Base-by-base conservation (phyloP, 2,329 filamentous ascomycete species). In the Arthrobotrys iridis region DNA sequence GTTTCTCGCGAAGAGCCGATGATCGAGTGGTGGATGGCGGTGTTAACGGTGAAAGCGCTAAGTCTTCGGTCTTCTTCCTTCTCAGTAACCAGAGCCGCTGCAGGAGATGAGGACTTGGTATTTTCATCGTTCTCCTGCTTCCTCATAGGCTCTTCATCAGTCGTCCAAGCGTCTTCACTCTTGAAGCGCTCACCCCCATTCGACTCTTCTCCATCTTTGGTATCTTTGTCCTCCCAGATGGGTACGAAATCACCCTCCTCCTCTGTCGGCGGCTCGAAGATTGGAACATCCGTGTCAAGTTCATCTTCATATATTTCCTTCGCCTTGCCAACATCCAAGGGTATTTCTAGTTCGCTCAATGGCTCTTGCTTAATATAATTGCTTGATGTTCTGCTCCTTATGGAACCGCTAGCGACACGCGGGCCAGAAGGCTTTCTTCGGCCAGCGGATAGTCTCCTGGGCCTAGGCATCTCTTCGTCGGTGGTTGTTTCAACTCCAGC, bases 141-240 rank as follows among this genome's bases (percentile, higher is more conserved):
- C 22, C 48, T 40, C 13, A 45, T 30, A 26, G 58, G 26, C 20
- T 76, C 71, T 3, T 76, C 71, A 22, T 76, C 71, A 0, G 71
- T 76, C 4, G 50, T 55, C 71, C 71, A 76, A n/a, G 63, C 59
- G 15, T 76, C 71, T 40, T 76, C 71, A 6, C 71, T 76, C 2
- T 37, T 50, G 28, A 59, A 70, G 20, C 59, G 22, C 26, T 63
- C 20, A n/a, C 7, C 46, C 3, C 43, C 43, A 8, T 63, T 68
- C n/a, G 15, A 33, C 7, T 65, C 60, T 28, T 73, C 43, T 6
- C 41, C 59, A 26, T 68, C 65, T 8, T 70, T 76, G 7, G 35
- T 30, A 22, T 68, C 63, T 20, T 65, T 60, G 43, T 76, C 71
- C 22, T 76, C 65, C 71, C 71, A 76, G 22, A 76, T 76, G 1